Evolutionary conservation across 768 basidiomycete genomes (phyloP), one percentile per base, ranked within the genome.

Genomic region (Exidia glandulosa): DNA sequence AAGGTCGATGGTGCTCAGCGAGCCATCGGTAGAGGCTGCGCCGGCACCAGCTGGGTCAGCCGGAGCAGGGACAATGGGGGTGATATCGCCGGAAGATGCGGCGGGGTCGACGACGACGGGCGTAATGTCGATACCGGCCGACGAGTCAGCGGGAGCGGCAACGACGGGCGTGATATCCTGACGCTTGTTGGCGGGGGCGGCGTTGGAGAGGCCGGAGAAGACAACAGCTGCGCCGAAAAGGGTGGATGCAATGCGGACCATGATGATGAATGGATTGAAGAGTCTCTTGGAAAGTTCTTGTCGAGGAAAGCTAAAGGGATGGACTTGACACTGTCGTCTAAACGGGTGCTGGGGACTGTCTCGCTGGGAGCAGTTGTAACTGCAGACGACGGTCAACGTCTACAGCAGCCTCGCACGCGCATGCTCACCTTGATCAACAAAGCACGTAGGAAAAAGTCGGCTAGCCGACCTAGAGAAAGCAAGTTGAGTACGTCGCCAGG

Each of bases 31-130:
- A 1, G 41, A 23, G 27, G 25, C 48, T 16, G 72, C 68, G 48
- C 74, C 50, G 69, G 69, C 57, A 68, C 72, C 32, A 69, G 80
- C 79, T 52, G 80, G 64, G 33, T 71, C 77, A 56, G 75, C 75
- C 36, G 65, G 63, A 56, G 71, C 72, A 19, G 60, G 37, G 19
- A 67, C 68, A 57, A 64, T 61, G 10, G 57, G 61, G 33, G 57
- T 60, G 30, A 54, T 54, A 10, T 54, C 50, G 19, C n/a, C n/a
- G n/a, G n/a, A n/a, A n/a, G 80, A 79, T 52, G 80, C 77, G 57
- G 75, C 75, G 34, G 65, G 63, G 54, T 71, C 72, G 23, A 59
- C 33, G 19, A 67, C 68, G 58, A 64, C 60, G 10, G 57, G 61
- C 32, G 57, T 60, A 25, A 54, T 54, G 10, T 54, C 50, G 19